Evolutionary conservation across 2,329 filamentous ascomycete species (phyloP).

Genomic region (Rugonectria rugulosa): DNA sequence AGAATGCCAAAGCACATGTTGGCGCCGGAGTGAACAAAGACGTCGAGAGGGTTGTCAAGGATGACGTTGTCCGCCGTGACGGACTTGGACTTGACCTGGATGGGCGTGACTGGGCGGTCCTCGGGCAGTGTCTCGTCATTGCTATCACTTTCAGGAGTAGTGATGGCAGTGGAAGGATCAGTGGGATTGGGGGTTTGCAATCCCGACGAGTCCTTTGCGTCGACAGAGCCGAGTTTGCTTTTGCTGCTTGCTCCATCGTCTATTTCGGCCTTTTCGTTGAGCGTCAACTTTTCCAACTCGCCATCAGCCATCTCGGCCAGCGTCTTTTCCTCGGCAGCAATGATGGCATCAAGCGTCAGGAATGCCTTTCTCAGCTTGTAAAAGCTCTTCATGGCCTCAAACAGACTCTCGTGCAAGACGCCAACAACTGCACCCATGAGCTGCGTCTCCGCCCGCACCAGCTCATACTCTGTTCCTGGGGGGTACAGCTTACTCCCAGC

Average conservation of each 20-base stretch:
- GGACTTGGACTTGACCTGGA: constrained; percentile 40
- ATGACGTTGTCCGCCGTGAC: constrained; percentile 66
- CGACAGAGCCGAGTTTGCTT: constrained; percentile 20
- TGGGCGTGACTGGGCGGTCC: constrained; percentile 29
- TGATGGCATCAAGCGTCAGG: constrained; percentile 79
- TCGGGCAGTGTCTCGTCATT: constrained; percentile 31
- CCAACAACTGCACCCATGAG: constrained; percentile 89
- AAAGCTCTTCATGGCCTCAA: constrained; percentile 89
- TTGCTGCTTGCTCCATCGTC: constrained; percentile 19
- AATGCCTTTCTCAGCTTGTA: constrained; percentile 93
- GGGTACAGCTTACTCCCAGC: constrained; percentile 68
- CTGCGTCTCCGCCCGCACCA: constrained; percentile 85
- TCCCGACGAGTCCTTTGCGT: constrained; percentile 57
- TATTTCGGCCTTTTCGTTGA: constrained; percentile 39
- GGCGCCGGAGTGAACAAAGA: constrained; percentile 87
- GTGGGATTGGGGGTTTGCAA: constrained; percentile 49
- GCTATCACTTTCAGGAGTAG: constrained; percentile 26
- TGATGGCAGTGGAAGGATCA: constrained; percentile 27
- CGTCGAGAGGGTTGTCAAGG: constrained; percentile 79
- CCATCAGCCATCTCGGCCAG: constrained; percentile 31
- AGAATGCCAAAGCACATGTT: constrained; percentile 91
- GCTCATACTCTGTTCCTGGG: constrained; percentile 83
- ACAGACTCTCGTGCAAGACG: constrained; percentile 90
- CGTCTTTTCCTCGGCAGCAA: constrained; percentile 72
- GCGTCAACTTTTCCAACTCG: constrained; percentile 9